Evolutionary conservation across 331 rosid species (phyloP), one percentile per base, ranked within the genome.

Genomic region (Malus hybrid): DNA sequence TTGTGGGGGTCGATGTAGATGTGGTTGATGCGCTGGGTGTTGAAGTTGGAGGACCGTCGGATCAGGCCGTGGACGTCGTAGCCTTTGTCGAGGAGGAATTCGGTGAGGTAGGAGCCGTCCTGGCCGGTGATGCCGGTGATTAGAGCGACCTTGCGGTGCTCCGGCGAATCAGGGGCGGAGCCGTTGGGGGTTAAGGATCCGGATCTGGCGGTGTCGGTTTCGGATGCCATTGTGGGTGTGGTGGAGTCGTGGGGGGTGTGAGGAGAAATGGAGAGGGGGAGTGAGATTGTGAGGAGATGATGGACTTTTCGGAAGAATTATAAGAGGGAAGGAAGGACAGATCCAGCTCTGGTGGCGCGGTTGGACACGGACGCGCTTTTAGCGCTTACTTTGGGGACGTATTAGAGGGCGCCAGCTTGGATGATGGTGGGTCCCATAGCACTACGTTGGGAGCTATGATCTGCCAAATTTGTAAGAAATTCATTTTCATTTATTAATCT

Each of bases 1-100:
- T 92, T 95, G 97, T 95, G 99, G 11, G 99, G 99, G 15, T 95
- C 99, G 63, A 95, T 89, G 83, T 95, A 95, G 91, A 95, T 95
- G 91, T 95, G 99, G 48, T 95, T 91, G 88, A 95, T 95, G 52
- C 99, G 85, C 74, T 95, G 99, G 20, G 98, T 92, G 82, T 95
- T 95, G 90, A 95, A 95, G 79, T 95, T 95, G 28, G 99, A 95
- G 12, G 99, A 92, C 50, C 99, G 89, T 15, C 99, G 96, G 84
- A 95, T 95, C 61, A 95, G 83, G 7, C 99, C 99, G 82, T 95
- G 97, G 20, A 95, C 99, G 53, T 90, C 91, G 83, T 94, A 94
- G 9, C 91, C 97, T 63, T 92, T 94, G 72, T 86, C 29, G 9
- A 94, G 93, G 15, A 94, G 92, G 26, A 94, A 92, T 74, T 94